Evolutionary conservation across 2,329 filamentous ascomycete species (phyloP).

Genomic region (Aureobasidium vineae): DNA sequence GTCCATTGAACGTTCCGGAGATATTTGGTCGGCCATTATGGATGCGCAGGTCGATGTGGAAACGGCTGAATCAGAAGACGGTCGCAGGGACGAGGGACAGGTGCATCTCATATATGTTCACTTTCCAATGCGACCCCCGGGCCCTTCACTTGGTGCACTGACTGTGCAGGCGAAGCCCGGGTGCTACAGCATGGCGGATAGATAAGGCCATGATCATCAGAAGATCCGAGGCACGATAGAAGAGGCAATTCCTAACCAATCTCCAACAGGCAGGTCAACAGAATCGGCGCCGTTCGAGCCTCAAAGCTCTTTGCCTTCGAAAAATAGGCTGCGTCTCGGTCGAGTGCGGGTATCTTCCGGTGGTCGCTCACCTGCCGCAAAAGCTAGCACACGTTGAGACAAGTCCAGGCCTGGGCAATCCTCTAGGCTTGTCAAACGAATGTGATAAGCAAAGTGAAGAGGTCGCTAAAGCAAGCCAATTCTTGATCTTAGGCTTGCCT

Average conservation of each 20-base stretch:
- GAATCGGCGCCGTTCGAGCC: constrained; percentile 17
- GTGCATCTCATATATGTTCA: constrained; percentile 10
- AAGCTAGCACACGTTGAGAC: constrained; percentile 18
- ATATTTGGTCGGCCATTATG: constrained; percentile 23
- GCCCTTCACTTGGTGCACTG: constrained; percentile 12
- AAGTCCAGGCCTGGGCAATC: constrained; percentile 4
- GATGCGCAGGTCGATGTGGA: background rate
- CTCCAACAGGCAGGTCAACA: constrained; percentile 23
- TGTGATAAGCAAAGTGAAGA: constrained; percentile 15
- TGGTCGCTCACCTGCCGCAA: constrained; percentile 14
- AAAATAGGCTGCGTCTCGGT: background rate
- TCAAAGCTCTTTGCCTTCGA: background rate
- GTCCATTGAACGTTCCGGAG: background rate
- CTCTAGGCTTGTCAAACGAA: constrained; percentile 4
- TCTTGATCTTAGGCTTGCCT: background rate
- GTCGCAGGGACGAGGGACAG: constrained; percentile 3
- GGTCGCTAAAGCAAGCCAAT: constrained; percentile 11
- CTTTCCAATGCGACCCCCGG: constrained; percentile 5
- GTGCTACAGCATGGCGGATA: constrained; percentile 8
- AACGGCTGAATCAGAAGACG: constrained; percentile 7
- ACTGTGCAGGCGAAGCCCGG: constrained; percentile 16
- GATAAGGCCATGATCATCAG: constrained; percentile 16
- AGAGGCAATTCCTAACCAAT: constrained; percentile 6
- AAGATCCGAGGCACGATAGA: constrained; percentile 14
- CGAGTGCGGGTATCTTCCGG: background rate